Percentiles rank a stretch among this genome's conserved stretches.
Conservation (phyloP, 2,329 filamentous ascomycete genomes). For the Microcyclosporella mali region DNA sequence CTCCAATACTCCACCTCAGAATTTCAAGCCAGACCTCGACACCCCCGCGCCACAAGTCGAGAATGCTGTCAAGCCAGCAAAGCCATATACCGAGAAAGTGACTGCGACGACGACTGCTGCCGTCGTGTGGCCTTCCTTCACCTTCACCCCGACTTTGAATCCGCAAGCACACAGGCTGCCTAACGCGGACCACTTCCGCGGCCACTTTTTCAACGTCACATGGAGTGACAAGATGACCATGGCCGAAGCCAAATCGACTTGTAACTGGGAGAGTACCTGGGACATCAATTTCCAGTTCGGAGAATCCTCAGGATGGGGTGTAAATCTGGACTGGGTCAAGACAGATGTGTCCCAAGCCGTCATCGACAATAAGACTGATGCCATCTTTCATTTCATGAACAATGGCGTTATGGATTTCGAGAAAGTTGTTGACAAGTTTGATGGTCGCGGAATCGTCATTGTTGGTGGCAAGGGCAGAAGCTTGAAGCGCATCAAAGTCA, state of each 20-base stretch:
- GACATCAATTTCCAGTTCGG: constrained; percentile 6
- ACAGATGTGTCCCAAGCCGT: background rate
- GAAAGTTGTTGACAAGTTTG: constrained; percentile 17
- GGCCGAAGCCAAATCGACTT: constrained; percentile 4
- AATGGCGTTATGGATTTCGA: constrained; percentile 17
- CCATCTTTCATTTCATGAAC: constrained; percentile 13
- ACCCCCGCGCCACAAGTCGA: too few relatives aligned
- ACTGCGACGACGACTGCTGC: too few relatives aligned
- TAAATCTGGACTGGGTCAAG: background rate
- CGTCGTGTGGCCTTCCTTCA: too few relatives aligned
- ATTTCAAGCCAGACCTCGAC: background rate
- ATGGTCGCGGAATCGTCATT: constrained; percentile 29
- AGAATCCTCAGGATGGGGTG: background rate
- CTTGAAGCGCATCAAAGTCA: constrained; percentile 22
- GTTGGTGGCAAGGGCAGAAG: constrained; percentile 25
- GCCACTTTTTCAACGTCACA: constrained; percentile 1
- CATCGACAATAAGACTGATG: background rate
- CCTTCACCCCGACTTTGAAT: background rate
- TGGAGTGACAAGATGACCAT: background rate
- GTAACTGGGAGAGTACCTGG: constrained; percentile 1
- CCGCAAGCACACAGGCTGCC: background rate
- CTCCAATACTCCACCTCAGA: background rate
- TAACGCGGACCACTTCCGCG: background rate
- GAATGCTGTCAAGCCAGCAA: too few relatives aligned
- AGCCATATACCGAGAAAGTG: too few relatives aligned